Percentiles rank a stretch among this genome's conserved stretches.
These are phyloP conservation scores for Ophiostoma himal-ulmi DNA, from an alignment of 2,329 filamentous ascomycete species.

Conservation along the genomic window DNA sequence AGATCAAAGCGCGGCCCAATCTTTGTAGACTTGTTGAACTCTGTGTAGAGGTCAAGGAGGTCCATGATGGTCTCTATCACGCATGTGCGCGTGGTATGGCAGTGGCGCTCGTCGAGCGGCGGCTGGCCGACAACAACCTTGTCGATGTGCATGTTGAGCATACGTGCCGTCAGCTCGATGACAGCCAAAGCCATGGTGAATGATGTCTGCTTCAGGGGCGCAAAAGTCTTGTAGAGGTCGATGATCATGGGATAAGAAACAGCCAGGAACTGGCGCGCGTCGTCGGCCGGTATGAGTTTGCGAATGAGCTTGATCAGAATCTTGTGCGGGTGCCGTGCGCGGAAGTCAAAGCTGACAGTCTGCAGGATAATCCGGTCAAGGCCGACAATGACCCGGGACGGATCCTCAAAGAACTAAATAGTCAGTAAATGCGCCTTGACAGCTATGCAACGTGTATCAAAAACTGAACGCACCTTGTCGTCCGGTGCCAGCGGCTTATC, in stretches of 20 bases:
- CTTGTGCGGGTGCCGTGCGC: conserved; percentile 80
- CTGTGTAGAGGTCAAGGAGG: conserved; percentile 84
- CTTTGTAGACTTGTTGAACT: conserved; percentile 68
- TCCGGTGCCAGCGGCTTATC: conserved; percentile 68
- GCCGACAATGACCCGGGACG: conserved; percentile 76
- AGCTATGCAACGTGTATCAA: not conserved
- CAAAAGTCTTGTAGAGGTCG: conserved; percentile 89
- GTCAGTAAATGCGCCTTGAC: not conserved
- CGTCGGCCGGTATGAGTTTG: conserved; percentile 43
- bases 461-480: conserved; percentile 56
- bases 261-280: conserved; percentile 53
- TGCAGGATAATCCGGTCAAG: conserved; percentile 91
- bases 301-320: conserved; percentile 73
- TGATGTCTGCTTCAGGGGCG: conserved; percentile 82
- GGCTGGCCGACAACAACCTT: conserved; percentile 34
- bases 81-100: conserved; percentile 42
- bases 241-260: conserved; percentile 76
- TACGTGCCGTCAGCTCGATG: conserved; percentile 69
- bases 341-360: conserved; percentile 88
- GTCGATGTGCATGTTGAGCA: conserved; percentile 54
- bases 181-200: conserved; percentile 79
- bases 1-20: conserved; percentile 67
- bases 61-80: conserved; percentile 79
- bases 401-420: conserved; percentile 57
- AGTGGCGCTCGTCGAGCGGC: not conserved